Conservation (phyloP, 202 grass and related monocot species). For the Saccharum hybrid region DNA sequence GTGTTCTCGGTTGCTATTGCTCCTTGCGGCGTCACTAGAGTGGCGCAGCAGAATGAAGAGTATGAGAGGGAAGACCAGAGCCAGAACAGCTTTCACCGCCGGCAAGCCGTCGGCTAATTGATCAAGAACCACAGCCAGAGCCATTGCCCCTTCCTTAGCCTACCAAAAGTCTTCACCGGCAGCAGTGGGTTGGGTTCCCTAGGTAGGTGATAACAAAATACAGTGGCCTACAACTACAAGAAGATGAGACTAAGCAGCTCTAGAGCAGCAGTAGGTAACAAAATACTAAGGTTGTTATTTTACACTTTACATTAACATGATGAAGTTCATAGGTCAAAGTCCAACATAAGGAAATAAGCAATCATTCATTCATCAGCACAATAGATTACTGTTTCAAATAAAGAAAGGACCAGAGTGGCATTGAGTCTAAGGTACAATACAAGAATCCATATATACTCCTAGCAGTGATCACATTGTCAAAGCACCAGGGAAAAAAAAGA, state of each 20-base stretch:
- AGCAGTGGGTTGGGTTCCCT: neutral
- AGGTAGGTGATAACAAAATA: too few species aligned
- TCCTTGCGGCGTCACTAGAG: neutral
- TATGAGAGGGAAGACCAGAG: neutral
- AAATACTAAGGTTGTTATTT: too few species aligned
- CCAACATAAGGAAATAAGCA: too few species aligned
- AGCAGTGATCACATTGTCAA: neutral
- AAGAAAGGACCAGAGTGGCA: neutral
- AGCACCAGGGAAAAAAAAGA: neutral
- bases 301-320: too few species aligned
- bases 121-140: slow-evolving; percentile 7
- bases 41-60: neutral
- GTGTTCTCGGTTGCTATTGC: neutral
- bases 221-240: too few species aligned
- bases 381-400: neutral
- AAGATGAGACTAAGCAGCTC: too few species aligned
- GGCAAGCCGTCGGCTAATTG: neutral
- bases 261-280: too few species aligned
- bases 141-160: neutral
- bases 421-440: neutral
- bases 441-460: neutral
- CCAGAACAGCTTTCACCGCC: neutral
- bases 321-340: too few species aligned
- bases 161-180: neutral
- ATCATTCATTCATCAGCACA: neutral